Conservation (phyloP, 352 stramenopile species). For the Phytophthora chlamydospora region DNA sequence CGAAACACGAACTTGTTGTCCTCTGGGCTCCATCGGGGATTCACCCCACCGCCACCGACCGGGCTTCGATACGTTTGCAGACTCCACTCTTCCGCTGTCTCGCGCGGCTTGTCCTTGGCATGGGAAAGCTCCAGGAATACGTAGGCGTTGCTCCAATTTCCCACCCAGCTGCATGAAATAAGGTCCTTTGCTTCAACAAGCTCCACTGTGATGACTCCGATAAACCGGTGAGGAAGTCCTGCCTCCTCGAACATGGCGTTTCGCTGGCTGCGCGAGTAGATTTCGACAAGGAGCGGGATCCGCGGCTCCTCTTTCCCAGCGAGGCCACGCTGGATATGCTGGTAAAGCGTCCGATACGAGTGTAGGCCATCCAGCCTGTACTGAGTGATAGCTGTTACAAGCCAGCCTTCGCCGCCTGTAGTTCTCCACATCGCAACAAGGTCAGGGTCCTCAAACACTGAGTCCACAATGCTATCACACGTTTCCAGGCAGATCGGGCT, state of each 20-base stretch:
- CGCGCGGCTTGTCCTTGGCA: constrained; percentile 31
- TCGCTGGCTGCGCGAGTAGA: constrained; percentile 74
- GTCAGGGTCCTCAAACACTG: constrained; percentile 66
- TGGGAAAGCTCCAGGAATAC: constrained; percentile 73
- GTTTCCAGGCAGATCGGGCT: constrained; percentile 69
- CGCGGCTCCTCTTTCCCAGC: constrained; percentile 44
- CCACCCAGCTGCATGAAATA: constrained; percentile 70
- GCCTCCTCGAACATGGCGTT: constrained; percentile 84
- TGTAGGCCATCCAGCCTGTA: constrained; percentile 78
- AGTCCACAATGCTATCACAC: constrained; percentile 65
- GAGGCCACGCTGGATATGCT: constrained; percentile 45
- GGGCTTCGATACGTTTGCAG: constrained; percentile 78
- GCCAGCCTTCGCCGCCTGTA: constrained; percentile 74
- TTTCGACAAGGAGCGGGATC: constrained; percentile 65
- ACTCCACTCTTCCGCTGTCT: constrained; percentile 70
- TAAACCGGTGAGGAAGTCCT: constrained; percentile 75
- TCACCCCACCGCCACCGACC: constrained; percentile 52
- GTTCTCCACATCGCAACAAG: constrained; percentile 76
- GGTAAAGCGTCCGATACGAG: constrained; percentile 49
- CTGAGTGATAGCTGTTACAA: constrained; percentile 83
- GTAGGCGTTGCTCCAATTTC: constrained; percentile 77
- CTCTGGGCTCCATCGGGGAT: constrained; percentile 53
- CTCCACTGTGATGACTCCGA: constrained; percentile 71
- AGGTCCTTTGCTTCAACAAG: constrained; percentile 77
- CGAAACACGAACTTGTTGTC: constrained; percentile 77